Evolutionary conservation across 345 rosid genomes (phyloP).

Genomic region (Boechera stricta): DNA sequence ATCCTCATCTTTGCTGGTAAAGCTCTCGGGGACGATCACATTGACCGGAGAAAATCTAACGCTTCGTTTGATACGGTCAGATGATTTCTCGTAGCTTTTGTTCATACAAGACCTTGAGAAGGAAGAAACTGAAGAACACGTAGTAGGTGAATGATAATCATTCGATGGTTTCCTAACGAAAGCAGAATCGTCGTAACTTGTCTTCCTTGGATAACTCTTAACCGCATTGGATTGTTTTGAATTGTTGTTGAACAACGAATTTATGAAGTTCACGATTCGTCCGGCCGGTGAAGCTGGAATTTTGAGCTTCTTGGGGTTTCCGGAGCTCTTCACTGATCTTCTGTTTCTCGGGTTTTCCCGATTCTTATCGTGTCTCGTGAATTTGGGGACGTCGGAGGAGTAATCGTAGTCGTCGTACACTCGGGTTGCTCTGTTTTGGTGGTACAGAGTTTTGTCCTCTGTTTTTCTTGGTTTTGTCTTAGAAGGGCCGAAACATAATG

Average conservation of each 20-base stretch:
- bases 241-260: slow-evolving; percentile 63
- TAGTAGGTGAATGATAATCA: slow-evolving; percentile 60
- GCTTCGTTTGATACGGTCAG: slow-evolving; percentile 62
- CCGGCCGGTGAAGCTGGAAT: slow-evolving; percentile 91
- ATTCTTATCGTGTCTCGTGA: slow-evolving; percentile 50
- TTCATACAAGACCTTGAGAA: slow-evolving; percentile 83
- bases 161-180: slow-evolving; percentile 18
- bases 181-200: slow-evolving; percentile 40
- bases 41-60: slow-evolving; percentile 78
- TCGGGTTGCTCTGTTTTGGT: slow-evolving; percentile 52
- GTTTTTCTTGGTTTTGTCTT: slow-evolving; percentile 50
- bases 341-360: slow-evolving; percentile 53
- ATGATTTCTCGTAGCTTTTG: slow-evolving; percentile 62
- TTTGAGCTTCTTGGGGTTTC: slow-evolving; percentile 66
- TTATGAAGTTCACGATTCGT: slow-evolving; percentile 69
- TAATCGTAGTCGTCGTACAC: slow-evolving; percentile 35
- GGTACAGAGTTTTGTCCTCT: slow-evolving; percentile 45
- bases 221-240: slow-evolving; percentile 47
- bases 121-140: slow-evolving; percentile 83
- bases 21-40: slow-evolving; percentile 49
- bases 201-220: slow-evolving; percentile 49
- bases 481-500: slow-evolving; percentile 50
- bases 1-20: slow-evolving; percentile 47
- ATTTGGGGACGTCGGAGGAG: slow-evolving; percentile 45
- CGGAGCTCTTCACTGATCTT: slow-evolving; percentile 65